Percentiles rank a stretch among this genome's conserved stretches.
Conservation (phyloP, 345 rosid species). For the thale cress (Arabidopsis thaliana) region TAIR10.1 NC_003076.8:24320001-24320500, state of each 20-base stretch:
- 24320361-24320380: slow-evolving; percentile 3
- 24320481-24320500: slow-evolving; percentile 20
- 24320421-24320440: slow-evolving; percentile 8
- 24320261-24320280: slow-evolving; percentile 33
- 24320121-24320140: not conserved
- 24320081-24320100: not conserved
- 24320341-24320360: not conserved
- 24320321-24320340: not conserved
- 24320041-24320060: not conserved
- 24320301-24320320: not conserved
- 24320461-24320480: slow-evolving; percentile 26
- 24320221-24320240: slow-evolving; percentile 52
- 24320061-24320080: not conserved
- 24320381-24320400: not conserved
- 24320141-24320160: slow-evolving; percentile 47
- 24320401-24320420: slow-evolving; percentile 17
- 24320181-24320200: slow-evolving; percentile 56
- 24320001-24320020: not conserved
- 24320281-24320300: slow-evolving; percentile 5
- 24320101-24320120: not conserved
- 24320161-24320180: slow-evolving; percentile 58
- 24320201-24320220: slow-evolving; percentile 43
- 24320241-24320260: slow-evolving; percentile 56
- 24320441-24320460: slow-evolving; percentile 33
- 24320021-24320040: not conserved